Evolutionary conservation across 495 filamentous ascomycete species (phyloP), one percentile per base, ranked within the genome.

Genomic region (Annulohypoxylon nitens): DNA sequence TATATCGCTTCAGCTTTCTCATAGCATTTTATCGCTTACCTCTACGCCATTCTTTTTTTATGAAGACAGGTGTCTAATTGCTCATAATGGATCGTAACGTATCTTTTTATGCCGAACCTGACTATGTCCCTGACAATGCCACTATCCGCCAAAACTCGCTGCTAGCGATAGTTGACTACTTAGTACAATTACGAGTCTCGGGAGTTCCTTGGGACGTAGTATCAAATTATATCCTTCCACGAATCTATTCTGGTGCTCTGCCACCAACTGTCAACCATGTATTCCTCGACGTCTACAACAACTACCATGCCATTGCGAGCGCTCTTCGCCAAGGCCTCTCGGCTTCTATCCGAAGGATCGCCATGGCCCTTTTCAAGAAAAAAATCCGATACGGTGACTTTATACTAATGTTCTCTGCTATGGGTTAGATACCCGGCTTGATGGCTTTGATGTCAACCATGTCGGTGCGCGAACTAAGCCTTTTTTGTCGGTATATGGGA

Each of bases 401-500:
- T 48, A 2, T 9, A 26, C 4, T 14, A 18, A 64, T 67, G 36
- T 79, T 75, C 73, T n/a, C 3, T 20, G 63, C 58, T 14, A 18
- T 76, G 25, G 77, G 77, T 0, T 69, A 63, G 16, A 64, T 64
- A 30, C 0, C 25, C 0, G 75, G 73, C 9, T 61, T 79, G 20
- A 53, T 72, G 2, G 39, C 30, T 23, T 67, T 76, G 58, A 70
- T 78, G 73, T 51, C 67, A 3, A 66, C 70, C 39, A 55, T 79
- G 39, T 75, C 70, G 8, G 70, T 76, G 10, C 18, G n/a, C 41
- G 67, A 79, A n/a, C 66, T 79, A 10, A 18, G 60, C 2, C 37
- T 53, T 5, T 50, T 79, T 7, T 79, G 77, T 41, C 57, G 53
- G n/a, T 48, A 39, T 16, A 41, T 79, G 1, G 77, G 70, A 7